Evolutionary conservation across 495 filamentous ascomycete genomes (phyloP), one percentile per base, ranked within the genome.

Genomic region (Penicillium manginii): DNA sequence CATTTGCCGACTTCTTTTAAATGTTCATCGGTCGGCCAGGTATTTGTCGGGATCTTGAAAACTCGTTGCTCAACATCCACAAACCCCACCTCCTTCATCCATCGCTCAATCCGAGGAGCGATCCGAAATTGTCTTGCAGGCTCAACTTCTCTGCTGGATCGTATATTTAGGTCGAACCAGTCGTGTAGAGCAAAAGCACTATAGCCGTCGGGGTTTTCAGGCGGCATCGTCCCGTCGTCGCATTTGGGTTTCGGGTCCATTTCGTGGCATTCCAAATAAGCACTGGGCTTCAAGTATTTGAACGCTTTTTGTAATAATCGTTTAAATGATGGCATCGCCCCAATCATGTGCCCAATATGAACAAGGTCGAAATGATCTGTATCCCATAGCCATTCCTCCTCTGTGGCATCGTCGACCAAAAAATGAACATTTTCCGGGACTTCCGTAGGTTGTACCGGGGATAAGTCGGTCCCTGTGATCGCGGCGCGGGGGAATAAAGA

Each of bases 201-300:
- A 57, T 68, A 78, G 26, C 73, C 73, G 35, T 79, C 75, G 26
- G 71, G 71, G 45, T 78, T 71, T 40, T 70, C 66, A 1, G 75
- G 75, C 2, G 78, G 76, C 73, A 90, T 80, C 4, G 83, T 84
- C 10, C 72, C 81, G 56, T 90, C 87, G 60, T 90, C 87, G 60
- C 83, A 87, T 52, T 69, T 67, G 4, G 80, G 79, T n/a, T 74
- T 75, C n/a, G 73, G 74, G 52, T 83, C 78, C 23, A 85, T 60
- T 58, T 91, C 88, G 58, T 88, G 84, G 55, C 80, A 80, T 69
- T 90, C 87, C 43, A 89, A 69, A 67, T 81, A 89, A 32, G 85
- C 86, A n/a, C 86, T 86, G 0, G 87, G 85, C 60, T 82, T 80
- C 19, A 85, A 76, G 52, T 86, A 78, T 39, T 79, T 71, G 50